Evolutionary conservation across 2,329 filamentous ascomycete species (phyloP), one percentile per base, ranked within the genome.

Genomic region (Fusarium ambrosium): DNA sequence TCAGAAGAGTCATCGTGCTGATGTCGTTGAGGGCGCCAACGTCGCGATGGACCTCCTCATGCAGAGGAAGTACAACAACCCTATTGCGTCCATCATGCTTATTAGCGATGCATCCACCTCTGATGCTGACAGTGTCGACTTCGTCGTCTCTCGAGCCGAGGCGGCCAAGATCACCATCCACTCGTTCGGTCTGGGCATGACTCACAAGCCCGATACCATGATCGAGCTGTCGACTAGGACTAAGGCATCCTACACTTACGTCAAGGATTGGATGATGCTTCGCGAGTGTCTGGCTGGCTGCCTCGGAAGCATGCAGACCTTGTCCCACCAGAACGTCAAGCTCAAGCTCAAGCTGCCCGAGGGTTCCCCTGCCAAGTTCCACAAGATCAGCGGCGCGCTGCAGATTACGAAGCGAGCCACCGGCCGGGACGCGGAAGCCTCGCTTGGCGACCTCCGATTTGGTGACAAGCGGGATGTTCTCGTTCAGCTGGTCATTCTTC

Each of bases 211-310:
- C 6, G 97, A 99, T 81, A 98, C 95, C 1, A 97, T 99, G 95
- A 98, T 99, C 73, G 96, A 98, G 84, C 87, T 99, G 14, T 98
- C 97, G 1, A 97, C 94, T 8, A 90, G 95, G 70, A 99, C 97
- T 4, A 99, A 98, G 85, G 97, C 95, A 6, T 97, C 95, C 1
- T 99, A 98, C 81, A 97, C 95, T 2, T 99, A 98, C 79, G 95
- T 99, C 77, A 99, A 98, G 85, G 97, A 99, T 83, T 99, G 97
- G 97, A 98, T 98, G 96, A 99, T 98, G 96, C 89, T 99, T 39
- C 93, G 97, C 32, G 97, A 99, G 83, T 98, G 97, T 82, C 89
- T 98, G 53, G 97, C 95, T 27, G 97, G 97, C 51, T 98, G 96
- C 79, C 87, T 99, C 32, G 97, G 97, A 56, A 92, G 95, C 16